Base-by-base conservation (phyloP, 306 rosid genomes). In the Hylodesmum podocarpum region DNA sequence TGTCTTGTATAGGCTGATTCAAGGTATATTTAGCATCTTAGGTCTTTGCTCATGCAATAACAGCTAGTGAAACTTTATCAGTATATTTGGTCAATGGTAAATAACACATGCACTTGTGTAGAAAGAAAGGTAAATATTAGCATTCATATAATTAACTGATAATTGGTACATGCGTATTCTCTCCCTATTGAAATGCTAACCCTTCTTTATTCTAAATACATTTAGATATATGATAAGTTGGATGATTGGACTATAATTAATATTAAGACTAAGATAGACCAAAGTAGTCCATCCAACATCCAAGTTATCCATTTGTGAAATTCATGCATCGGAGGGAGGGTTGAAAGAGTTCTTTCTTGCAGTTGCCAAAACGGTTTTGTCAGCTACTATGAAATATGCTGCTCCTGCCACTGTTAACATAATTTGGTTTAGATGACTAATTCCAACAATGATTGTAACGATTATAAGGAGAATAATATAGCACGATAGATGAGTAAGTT, bases 371-470 rank as follows among this genome's bases (percentile, higher is more conserved):
- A 89, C 82, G 16, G 92, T 91, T 88, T 91, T 91, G 84, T 91
- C 96, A 64, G 96, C 96, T 63, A 87, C 96, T 25, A 89, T 86
- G 87, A 91, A 91, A 81, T 86, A 89, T 54, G 94, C 90, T 40
- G 91, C 90, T 72, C 87, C 94, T n/a, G 94, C 89, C 87, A 69
- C 92, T 91, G 91, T 57, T 75, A 78, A 28, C 18, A 64, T 5
- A 40, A 22, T 9, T 68, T 16, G 69, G 4, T 34, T 34, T 59
- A 29, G 41, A 29, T 27, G 11, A 9, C 21, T 66, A 43, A 65
- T 53, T 34, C 12, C 4, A 73, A 47, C 15, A 46, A 34, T 27
- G 66, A 75, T 13, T 53, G 25, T 40, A 64, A 19, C 2, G 13
- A 24, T 13, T 24, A 50, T 49, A 11, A 11, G 41, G 16, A 36